Evolutionary conservation across 805 yeast species (phyloP).

Genomic region (Yamadazyma sp.): DNA sequence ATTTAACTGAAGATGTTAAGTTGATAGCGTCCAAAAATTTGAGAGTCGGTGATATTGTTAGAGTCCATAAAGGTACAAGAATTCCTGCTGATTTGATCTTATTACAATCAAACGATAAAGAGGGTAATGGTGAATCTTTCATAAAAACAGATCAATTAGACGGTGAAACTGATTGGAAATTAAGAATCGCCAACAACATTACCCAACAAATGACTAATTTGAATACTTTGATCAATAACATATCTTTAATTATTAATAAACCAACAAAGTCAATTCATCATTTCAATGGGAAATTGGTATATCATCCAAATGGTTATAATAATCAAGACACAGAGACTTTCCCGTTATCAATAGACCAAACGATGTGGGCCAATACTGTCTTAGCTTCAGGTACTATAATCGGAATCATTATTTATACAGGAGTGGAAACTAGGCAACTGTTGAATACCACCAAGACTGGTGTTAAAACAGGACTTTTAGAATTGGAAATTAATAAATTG

Average conservation of each 20-base stretch:
- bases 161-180: slow-evolving; percentile 99
- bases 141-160: slow-evolving; percentile 96
- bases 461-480: slow-evolving; percentile 85
- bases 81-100: slow-evolving; percentile 93
- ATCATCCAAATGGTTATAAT: slow-evolving; percentile 33
- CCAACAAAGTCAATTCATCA: slow-evolving; percentile 84
- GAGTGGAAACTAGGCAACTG: slow-evolving; percentile 89
- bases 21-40: slow-evolving; percentile 53
- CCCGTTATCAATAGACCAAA: slow-evolving; percentile 81
- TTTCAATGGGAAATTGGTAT: slow-evolving; percentile 71
- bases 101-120: slow-evolving; percentile 69
- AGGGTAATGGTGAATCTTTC: slow-evolving; percentile 79
- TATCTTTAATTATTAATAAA: slow-evolving; percentile 61
- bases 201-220: slow-evolving; percentile 59
- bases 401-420: slow-evolving; percentile 88
- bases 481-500: slow-evolving; percentile 82
- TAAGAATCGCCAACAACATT: slow-evolving; percentile 70
- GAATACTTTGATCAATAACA: slow-evolving; percentile 49
- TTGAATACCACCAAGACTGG: slow-evolving; percentile 87
- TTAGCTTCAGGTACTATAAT: slow-evolving; percentile 90
- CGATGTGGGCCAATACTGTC: slow-evolving; percentile 98
- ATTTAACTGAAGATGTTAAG: slow-evolving; percentile 23
- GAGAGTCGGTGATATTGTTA: slow-evolving; percentile 82
- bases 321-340: slow-evolving; percentile 34
- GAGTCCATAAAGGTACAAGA: slow-evolving; percentile 74